Evolutionary conservation across 208 protist genomes (phyloP), one percentile per base, ranked within the genome.

Genomic region (Wallacemonas sp.): DNA sequence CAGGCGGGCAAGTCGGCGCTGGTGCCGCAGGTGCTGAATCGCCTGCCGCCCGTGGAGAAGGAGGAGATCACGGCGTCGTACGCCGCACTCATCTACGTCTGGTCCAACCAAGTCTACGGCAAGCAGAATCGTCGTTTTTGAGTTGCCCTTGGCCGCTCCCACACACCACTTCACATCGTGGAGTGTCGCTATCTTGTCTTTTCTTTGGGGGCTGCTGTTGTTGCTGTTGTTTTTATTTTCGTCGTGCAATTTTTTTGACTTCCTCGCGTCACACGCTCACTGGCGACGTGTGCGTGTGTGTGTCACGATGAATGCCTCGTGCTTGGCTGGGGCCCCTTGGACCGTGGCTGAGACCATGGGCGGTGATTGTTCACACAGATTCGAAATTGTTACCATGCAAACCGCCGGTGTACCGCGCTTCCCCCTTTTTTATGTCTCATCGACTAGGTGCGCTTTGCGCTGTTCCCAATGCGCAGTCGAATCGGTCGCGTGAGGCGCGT

Each of bases 41-140:
- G 73, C 1, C 62, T 95, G 21, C 90, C 90, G 13, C 71, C 80
- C 27, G 3, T 83, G 12, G 85, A 93, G 71, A 79, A 79, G 69
- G 81, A 93, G 58, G 84, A 91, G 68, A 93, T 95, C 24, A 92
- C 83, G 1, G 83, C 90, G 19, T 89, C 87, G 42, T 93, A 93
- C 73, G 87, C 85, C 12, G 87, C 90, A 2, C 69, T 95, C 52
- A 93, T 95, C 53, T 67, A 85, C 58, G 84, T 95, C 44, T 95
- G 90, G 90, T 84, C 90, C 21, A 84, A 85, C 48, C 85, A 95
- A 65, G 59, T 84, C 1, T 57, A 68, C 26, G 42, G 37, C 48
- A 76, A 69, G 66, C 66, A 72, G 54, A 71, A 68, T 10, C 62
- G 70, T 1, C 73, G 76, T 15, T 79, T 78, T 32, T 58, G 33